Evolutionary conservation across 257 asterid genomes (phyloP).

Genomic region (Primulina eburnea): DNA sequence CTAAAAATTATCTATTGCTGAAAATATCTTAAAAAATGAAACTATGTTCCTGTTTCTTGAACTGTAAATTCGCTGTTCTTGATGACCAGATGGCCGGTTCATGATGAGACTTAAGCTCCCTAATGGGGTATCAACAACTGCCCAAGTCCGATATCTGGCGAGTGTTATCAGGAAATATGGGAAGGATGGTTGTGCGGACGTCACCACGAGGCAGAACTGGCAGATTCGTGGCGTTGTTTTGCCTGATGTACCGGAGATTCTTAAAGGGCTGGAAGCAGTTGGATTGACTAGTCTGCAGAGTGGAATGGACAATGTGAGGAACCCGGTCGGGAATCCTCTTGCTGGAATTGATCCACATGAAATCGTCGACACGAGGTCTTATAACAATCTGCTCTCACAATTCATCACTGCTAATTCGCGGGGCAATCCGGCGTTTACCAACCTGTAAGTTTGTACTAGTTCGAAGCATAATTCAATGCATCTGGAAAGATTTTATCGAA

Average conservation of each 20-base stretch:
- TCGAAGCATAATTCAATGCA: background rate
- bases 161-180: slow-evolving; percentile 79
- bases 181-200: slow-evolving; percentile 84
- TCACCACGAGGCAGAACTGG: slow-evolving; percentile 95
- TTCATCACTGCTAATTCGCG: slow-evolving; percentile 71
- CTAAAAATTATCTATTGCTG: background rate
- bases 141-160: slow-evolving; percentile 76
- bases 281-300: slow-evolving; percentile 96
- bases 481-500: background rate
- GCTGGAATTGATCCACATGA: slow-evolving; percentile 95
- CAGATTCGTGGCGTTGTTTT: slow-evolving; percentile 90
- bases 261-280: slow-evolving; percentile 73
- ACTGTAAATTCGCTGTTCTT: background rate
- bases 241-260: slow-evolving; percentile 82
- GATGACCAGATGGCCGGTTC: slow-evolving; percentile 74
- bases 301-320: slow-evolving; percentile 97
- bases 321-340: slow-evolving; percentile 92
- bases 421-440: slow-evolving; percentile 83
- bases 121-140: slow-evolving; percentile 88
- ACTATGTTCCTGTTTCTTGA: background rate
- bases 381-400: slow-evolving; percentile 70
- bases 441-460: slow-evolving; percentile 54
- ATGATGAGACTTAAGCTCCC: slow-evolving; percentile 99
- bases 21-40: background rate
- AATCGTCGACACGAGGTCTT: slow-evolving; percentile 88